phyloP scores from a whole-genome alignment of 2,329 filamentous ascomycete genomes.

The Fusarium nygamai region DNA sequence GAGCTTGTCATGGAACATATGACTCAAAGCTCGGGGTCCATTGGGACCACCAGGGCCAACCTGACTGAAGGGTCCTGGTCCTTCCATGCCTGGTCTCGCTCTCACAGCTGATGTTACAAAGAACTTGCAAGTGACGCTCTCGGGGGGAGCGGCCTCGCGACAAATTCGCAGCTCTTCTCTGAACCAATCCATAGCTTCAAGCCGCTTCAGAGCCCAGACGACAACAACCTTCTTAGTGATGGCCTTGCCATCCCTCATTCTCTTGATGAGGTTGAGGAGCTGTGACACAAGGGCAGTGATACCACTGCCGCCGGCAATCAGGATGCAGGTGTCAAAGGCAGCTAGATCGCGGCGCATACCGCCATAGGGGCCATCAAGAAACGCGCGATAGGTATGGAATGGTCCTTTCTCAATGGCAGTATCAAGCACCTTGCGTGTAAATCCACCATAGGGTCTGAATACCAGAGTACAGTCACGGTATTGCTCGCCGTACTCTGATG shows the following conservation, averaged over 20 bases:
- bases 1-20: conserved; percentile 84
- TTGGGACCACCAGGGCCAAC: conserved; percentile 33
- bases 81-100: conserved; percentile 48
- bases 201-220: conserved; percentile 90
- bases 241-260: conserved; percentile 93
- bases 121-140: conserved; percentile 92
- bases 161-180: conserved; percentile 93
- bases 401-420: conserved; percentile 86
- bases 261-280: conserved; percentile 91
- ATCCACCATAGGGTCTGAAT: conserved; percentile 90
- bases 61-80: conserved; percentile 56
- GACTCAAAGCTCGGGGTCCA: conserved; percentile 70
- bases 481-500: conserved; percentile 87
- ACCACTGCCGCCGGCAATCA: conserved; percentile 93
- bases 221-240: conserved; percentile 91
- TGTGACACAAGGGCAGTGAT: conserved; percentile 95
- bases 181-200: conserved; percentile 98
- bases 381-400: conserved; percentile 91
- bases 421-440: conserved; percentile 85
- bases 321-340: conserved; percentile 91
- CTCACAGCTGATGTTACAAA: conserved; percentile 80
- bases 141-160: conserved; percentile 86
- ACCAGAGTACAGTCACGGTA: conserved; percentile 91
- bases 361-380: conserved; percentile 93
- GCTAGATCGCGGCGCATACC: conserved; percentile 91